A percentile compares a stretch with the other conserved stretches of the same genome.
These are phyloP conservation scores for Neonectria punicea DNA, from an alignment of 2,329 filamentous ascomycete species.

Conservation along the genomic window DNA sequence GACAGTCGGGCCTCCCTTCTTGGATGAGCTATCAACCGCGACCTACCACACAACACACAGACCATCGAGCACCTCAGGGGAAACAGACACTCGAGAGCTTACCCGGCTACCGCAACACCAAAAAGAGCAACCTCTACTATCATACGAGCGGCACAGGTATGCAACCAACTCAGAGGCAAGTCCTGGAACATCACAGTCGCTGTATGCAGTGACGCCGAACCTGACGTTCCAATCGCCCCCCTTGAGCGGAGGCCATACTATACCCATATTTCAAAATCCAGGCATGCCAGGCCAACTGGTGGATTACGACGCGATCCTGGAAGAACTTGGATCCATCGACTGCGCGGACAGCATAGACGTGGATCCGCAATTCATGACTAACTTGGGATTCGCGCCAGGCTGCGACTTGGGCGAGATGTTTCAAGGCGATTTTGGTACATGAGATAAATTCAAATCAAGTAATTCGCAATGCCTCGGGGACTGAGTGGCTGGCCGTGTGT, in stretches of 20 bases:
- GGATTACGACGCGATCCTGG: conserved; percentile 64
- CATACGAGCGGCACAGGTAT: conserved; percentile 38
- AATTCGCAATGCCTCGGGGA: conserved; percentile 1
- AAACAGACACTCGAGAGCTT: conserved; percentile 36
- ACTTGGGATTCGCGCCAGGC: conserved; percentile 72
- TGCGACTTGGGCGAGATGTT: conserved; percentile 67
- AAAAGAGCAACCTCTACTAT: conserved; percentile 34
- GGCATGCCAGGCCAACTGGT: conserved; percentile 43
- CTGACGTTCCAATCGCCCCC: conserved; percentile 40
- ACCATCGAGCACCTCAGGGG: conserved; percentile 35
- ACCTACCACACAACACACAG: conserved; percentile 38
- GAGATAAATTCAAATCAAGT: conserved; percentile 11
- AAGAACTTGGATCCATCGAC: conserved; percentile 63
- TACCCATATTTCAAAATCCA: conserved; percentile 34
- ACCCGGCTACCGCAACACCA: conserved; percentile 35
- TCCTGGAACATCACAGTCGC: conserved; percentile 34
- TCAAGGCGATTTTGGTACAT: conserved; percentile 52
- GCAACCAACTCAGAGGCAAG: conserved; percentile 32
- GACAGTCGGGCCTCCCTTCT: conserved; percentile 32
- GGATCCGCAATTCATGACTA: conserved; percentile 73
- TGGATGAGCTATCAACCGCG: conserved; percentile 45
- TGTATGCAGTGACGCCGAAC: conserved; percentile 39
- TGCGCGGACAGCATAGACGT: conserved; percentile 60
- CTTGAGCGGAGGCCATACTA: conserved; percentile 31
- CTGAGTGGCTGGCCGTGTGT: background rate